A percentile compares a stretch with the other conserved stretches of the same genome.
phyloP scores from a whole-genome alignment of 139 green algal genomes.

The Penium margaritaceum region DNA sequence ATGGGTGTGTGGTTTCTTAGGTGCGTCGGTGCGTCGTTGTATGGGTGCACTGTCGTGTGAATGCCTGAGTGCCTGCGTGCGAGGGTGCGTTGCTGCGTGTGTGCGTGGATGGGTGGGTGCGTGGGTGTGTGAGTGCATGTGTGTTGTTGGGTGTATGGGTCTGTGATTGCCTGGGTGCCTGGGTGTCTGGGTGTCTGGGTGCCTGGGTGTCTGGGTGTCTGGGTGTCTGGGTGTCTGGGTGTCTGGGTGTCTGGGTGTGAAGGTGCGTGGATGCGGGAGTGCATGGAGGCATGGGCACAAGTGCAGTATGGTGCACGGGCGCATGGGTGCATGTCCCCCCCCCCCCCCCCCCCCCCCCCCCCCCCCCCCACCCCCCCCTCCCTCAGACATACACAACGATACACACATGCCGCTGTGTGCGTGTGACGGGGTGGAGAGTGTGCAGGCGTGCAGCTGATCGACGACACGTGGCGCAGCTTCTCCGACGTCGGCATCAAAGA shows the following conservation, averaged over 20 bases:
- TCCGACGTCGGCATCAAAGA: conserved; percentile 63
- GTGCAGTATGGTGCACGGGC: conserved; percentile 48
- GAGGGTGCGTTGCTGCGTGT: neutral
- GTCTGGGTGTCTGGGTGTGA: neutral
- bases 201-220: neutral
- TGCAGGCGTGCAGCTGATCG: conserved; percentile 63
- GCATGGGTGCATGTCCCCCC: neutral
- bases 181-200: neutral
- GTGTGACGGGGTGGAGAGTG: neutral
- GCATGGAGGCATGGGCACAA: conserved; percentile 50
- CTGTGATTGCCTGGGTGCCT: neutral
- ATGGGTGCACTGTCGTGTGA: neutral
- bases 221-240: neutral
- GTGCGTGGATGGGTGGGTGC: neutral
- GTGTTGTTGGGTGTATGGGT: neutral
- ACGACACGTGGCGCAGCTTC: conserved; percentile 71
- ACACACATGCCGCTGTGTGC: neutral
- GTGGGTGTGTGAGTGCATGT: neutral
- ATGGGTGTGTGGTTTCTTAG: neutral
- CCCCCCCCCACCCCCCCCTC: neutral
- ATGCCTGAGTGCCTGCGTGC: neutral
- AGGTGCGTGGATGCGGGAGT: neutral
- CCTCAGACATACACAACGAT: neutral
- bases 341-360: neutral
- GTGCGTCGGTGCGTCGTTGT: neutral